Percentiles rank a stretch among this genome's conserved stretches.
phyloP scores from a whole-genome alignment of 2,329 filamentous ascomycete genomes.

The Microcyclospora tardicrescens region DNA sequence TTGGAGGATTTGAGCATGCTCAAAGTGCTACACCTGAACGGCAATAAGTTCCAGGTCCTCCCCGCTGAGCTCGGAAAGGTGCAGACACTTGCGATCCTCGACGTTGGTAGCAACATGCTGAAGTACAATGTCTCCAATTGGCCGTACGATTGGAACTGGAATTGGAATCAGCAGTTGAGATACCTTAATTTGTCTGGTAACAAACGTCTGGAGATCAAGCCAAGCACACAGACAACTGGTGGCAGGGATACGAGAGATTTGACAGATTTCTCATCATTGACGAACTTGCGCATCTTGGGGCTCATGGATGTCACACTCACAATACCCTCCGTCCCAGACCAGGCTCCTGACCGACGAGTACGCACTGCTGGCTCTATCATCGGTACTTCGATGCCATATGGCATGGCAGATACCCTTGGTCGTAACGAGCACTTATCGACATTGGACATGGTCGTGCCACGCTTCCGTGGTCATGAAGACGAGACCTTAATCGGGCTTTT shows the following conservation, averaged over 20 bases:
- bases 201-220: constrained; percentile 83
- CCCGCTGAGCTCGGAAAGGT: constrained; percentile 92
- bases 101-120: constrained; percentile 86
- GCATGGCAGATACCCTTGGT: constrained; percentile 92
- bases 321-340: constrained; percentile 82
- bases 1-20: constrained; percentile 79
- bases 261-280: constrained; percentile 80
- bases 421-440: constrained; percentile 90
- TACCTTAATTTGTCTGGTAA: constrained; percentile 96
- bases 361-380: constrained; percentile 92
- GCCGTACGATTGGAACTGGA: constrained; percentile 99
- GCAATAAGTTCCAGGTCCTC: constrained; percentile 93
- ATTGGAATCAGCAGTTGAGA: constrained; percentile 86
- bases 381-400: constrained; percentile 71
- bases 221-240: constrained; percentile 42
- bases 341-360: constrained; percentile 88
- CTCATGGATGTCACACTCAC: constrained; percentile 97
- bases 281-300: constrained; percentile 74
- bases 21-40: constrained; percentile 87
- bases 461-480: constrained; percentile 77
- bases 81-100: constrained; percentile 77
- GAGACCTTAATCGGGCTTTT: constrained; percentile 92
- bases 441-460: constrained; percentile 86
- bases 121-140: constrained; percentile 99
- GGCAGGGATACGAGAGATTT: constrained; percentile 52